A percentile compares a stretch with the other conserved stretches of the same genome.
Conservation (phyloP, 2,329 filamentous ascomycete genomes). For the Cladosporium sp. region DNA sequence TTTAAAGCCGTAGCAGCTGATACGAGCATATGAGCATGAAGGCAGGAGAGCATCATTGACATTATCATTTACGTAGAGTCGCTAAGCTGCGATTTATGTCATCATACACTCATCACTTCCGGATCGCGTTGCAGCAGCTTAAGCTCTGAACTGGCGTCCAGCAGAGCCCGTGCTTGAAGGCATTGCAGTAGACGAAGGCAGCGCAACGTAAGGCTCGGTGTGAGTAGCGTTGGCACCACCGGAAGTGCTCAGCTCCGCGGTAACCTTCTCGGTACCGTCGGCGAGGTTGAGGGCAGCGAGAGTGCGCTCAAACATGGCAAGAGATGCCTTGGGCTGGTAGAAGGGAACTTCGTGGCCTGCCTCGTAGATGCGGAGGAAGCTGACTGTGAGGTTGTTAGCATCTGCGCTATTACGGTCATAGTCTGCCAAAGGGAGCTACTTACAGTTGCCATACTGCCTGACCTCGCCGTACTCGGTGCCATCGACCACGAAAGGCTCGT, state of each 20-base stretch:
- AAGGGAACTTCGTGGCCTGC: slow-evolving; percentile 40
- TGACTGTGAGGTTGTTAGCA: slow-evolving; percentile 15
- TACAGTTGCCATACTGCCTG: slow-evolving; percentile 29
- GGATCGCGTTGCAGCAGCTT: neutral
- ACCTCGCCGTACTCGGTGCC: slow-evolving; percentile 39
- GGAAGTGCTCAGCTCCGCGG: slow-evolving; percentile 30
- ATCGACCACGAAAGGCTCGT: slow-evolving; percentile 34
- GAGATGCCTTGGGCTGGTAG: slow-evolving; percentile 35
- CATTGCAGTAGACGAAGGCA: slow-evolving; percentile 25
- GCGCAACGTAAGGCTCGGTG: slow-evolving; percentile 34
- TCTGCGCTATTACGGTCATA: neutral
- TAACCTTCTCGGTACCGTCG: slow-evolving; percentile 31
- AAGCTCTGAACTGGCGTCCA: neutral
- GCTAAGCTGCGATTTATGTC: no score
- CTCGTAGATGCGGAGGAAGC: slow-evolving; percentile 32
- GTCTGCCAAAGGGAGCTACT: neutral
- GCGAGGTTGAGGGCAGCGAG: slow-evolving; percentile 35
- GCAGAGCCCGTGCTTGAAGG: neutral
- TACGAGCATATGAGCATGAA: no score
- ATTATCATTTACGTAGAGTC: no score
- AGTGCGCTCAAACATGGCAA: slow-evolving; percentile 30
- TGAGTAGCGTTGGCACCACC: slow-evolving; percentile 37
- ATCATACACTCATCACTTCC: no score
- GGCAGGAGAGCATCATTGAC: no score
- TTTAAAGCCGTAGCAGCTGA: no score